Evolutionary conservation across 1,284 basidiomycete genomes (phyloP).

Genomic region (Ceratobasidium sp.): DNA sequence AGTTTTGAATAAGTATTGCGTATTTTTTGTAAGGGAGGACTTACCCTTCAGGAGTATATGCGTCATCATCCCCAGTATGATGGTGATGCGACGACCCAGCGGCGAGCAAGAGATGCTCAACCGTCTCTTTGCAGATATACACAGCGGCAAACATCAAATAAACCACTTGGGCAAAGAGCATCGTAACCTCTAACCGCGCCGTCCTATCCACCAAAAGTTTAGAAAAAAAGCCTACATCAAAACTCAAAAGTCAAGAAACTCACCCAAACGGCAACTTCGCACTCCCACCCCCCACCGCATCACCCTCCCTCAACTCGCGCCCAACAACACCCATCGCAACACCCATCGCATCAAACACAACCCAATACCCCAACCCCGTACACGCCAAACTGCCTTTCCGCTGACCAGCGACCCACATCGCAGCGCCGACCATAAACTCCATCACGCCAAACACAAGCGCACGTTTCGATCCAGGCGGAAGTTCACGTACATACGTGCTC

Average conservation of each 20-base stretch:
- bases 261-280: conserved; percentile 75
- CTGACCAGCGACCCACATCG: conserved; percentile 92
- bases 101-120: conserved; percentile 81
- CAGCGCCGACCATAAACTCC: conserved; percentile 65
- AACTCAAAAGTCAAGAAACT: conserved; percentile 54
- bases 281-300: conserved; percentile 49
- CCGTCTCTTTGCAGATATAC: conserved; percentile 93
- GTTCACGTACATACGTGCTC: conserved; percentile 52
- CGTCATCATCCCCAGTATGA: conserved; percentile 66
- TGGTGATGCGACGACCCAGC: conserved; percentile 60
- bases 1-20: background rate
- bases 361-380: conserved; percentile 94
- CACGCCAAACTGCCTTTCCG: conserved; percentile 87
- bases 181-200: conserved; percentile 75
- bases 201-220: conserved; percentile 9
- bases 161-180: conserved; percentile 88
- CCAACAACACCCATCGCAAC: conserved; percentile 71
- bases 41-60: conserved; percentile 43
- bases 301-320: conserved; percentile 58
- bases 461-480: conserved; percentile 58
- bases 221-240: conserved; percentile 25
- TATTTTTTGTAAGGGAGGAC: background rate
- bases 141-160: conserved; percentile 92
- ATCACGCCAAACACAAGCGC: conserved; percentile 59
- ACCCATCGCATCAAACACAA: conserved; percentile 93